Base-by-base conservation (phyloP, 1,139 yeast species). In the Hanseniaspora sp. region DNA sequence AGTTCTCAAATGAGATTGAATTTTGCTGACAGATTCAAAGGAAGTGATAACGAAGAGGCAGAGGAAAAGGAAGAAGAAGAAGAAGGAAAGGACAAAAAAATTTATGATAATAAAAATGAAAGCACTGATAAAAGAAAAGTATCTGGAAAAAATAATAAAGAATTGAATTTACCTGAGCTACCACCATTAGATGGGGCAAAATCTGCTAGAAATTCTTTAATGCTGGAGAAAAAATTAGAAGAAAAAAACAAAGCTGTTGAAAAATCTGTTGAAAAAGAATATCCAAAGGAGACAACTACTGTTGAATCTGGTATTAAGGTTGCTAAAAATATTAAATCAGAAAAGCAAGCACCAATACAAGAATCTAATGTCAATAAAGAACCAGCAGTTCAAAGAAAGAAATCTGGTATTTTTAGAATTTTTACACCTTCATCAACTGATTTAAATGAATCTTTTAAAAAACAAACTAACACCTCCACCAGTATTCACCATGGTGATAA, bases 161-260 rank as follows among this genome's bases (percentile, higher is more conserved):
- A 55, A 57, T 56, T 63, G 55, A 58, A 67, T 63, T 56, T 67
- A 59, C 69, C 69, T 40, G 65, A 69, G 7, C 56, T 71, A 30
- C 70, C 71, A 7, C 69, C 68, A 5, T 58, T 68, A 53, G 65
- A 64, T 52, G 60, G 59, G 39, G 60, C 66, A 9, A 63, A 64
- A 15, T 69, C 68, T 48, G 73, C 71, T 62, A 69, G 75, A 28
- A 61, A 60, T 18, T 67, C 68, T 4, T 52, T 66, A 18, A 64
- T 51, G 11, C 18, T 54, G 15, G 48, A 48, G 31, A 46, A 48
- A 34, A 51, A 53, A 12, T 34, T 49, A n/a, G 48, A 51, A 44
- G 48, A 43, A 11, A 28, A 11, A 4, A 38, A 6, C 35, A 37
- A 40, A 40, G 35, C 5, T n/a, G 49, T 28, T 15, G 33, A 17